Evolutionary conservation across 2,329 filamentous ascomycete species (phyloP).

Genomic region (Xylaria sp.): DNA sequence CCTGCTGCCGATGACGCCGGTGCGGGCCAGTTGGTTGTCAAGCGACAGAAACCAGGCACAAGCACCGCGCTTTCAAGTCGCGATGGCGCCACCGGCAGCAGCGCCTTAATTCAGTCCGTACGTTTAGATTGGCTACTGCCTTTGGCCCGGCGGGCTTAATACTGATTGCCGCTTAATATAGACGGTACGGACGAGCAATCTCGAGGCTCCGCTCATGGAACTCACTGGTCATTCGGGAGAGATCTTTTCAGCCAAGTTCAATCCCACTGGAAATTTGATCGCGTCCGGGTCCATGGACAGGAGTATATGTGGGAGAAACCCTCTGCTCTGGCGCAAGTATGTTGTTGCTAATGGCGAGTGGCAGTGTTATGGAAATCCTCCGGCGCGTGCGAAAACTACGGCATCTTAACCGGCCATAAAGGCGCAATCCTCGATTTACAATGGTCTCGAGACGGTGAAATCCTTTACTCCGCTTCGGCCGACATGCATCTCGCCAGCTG

Average conservation of each 20-base stretch:
- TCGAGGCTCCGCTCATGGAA: constrained; percentile 94
- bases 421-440: constrained; percentile 90
- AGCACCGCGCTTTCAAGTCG: constrained; percentile 56
- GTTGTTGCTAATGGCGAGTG: not conserved
- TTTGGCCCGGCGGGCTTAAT: not conserved
- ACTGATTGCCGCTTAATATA: constrained; percentile 45
- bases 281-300: constrained; percentile 96
- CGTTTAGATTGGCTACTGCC: constrained; percentile 32
- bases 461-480: constrained; percentile 89
- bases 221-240: constrained; percentile 83
- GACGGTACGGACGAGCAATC: constrained; percentile 78
- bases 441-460: constrained; percentile 93
- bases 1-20: constrained; percentile 85
- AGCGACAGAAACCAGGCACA: constrained; percentile 76
- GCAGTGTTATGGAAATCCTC: constrained; percentile 92
- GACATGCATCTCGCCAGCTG: constrained; percentile 93
- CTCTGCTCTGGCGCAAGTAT: not conserved
- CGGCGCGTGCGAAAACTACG: constrained; percentile 93
- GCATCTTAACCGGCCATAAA: constrained; percentile 84
- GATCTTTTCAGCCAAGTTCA: constrained; percentile 89
- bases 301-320: constrained; percentile 72
- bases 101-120: constrained; percentile 59
- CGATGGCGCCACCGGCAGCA: constrained; percentile 51
- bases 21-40: constrained; percentile 81
- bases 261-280: constrained; percentile 84